Evolutionary conservation across 257 asterid species (phyloP), one percentile per base, ranked within the genome.

Genomic region (Solanum verrucosum): DNA sequence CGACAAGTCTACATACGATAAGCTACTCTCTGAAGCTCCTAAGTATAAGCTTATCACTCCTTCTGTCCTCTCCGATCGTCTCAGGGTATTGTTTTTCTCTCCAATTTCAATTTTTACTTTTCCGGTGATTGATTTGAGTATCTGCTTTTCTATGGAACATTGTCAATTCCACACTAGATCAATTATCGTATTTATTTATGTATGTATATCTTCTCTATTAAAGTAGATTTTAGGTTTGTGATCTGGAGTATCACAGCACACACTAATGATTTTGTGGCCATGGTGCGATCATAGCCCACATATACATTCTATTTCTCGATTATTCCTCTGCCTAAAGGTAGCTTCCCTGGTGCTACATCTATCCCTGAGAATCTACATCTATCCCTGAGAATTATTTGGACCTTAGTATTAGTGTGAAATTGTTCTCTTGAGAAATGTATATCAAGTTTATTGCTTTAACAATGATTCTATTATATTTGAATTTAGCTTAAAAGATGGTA

Each of bases 1-100:
- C 79, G 98, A 96, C 74, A 95, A 94, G 91, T 90, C 93, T 11
- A 95, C 99, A 35, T 95, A 96, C 81, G 99, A 96, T 34, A 96
- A 96, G 93, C 90, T 96, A 67, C 85, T 95, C 3, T 74, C 95
- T 2, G 99, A 96, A 92, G 98, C 98, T 3, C 98, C 99, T 0
- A 96, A 95, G 77, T 96, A 92, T 93, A 97, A 97, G 94, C 99
- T 95, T 38, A 95, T 97, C 88, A 97, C 99, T 23, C 98, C 99
- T 23, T 97, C 98, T 7, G 90, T 95, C 6, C 96, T 97, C 84
- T 97, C 99, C 23, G 98, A 96, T 72, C 99, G 98, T 89, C 95
- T 95, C 86, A 93, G 98, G 98, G 99, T 96, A 94, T 63, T 74
- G 0, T 11, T 37, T n/a, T 15, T 12, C n/a, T 15, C 2, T 82